Conservation (phyloP, 192 early-diverging fungal species). For the Allomyces macrogynus region DNA sequence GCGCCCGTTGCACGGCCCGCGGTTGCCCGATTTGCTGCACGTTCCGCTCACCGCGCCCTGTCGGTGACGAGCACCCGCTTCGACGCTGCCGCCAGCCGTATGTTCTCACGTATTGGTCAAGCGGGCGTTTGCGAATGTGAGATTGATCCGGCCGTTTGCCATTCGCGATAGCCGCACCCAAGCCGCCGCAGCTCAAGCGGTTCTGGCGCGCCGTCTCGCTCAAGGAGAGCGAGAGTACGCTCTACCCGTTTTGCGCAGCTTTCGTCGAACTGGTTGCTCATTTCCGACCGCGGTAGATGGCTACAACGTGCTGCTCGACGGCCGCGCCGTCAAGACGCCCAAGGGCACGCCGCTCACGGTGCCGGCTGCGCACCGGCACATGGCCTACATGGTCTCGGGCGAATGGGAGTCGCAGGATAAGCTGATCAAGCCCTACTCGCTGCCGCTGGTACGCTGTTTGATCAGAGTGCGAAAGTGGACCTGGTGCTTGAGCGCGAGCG, state of each 20-base stretch:
- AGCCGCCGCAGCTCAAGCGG: constrained; percentile 15
- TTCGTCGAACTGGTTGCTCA: background rate
- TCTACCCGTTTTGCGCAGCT: background rate
- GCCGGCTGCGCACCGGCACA: constrained; percentile 21
- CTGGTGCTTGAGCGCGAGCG: background rate
- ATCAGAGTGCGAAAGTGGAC: background rate
- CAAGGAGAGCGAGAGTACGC: constrained; percentile 21
- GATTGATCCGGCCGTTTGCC: too few species aligned
- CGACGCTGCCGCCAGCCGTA: too few species aligned
- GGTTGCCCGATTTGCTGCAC: constrained; percentile 5
- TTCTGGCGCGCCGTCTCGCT: constrained; percentile 40
- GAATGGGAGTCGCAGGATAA: constrained; percentile 85
- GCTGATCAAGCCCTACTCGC: constrained; percentile 57
- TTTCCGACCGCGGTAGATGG: constrained; percentile 8
- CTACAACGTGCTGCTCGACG: constrained; percentile 45
- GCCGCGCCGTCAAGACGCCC: constrained; percentile 64
- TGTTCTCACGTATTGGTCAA: too few species aligned
- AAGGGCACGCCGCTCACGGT: constrained; percentile 45
- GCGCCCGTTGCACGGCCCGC: too few species aligned
- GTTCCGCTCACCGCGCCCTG: constrained; percentile 7
- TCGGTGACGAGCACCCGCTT: constrained; percentile 22
- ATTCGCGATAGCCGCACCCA: background rate
- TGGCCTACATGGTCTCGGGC: constrained; percentile 67
- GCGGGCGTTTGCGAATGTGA: too few species aligned
- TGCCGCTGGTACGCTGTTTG: constrained; percentile 33